Percentiles rank a stretch among this genome's conserved stretches.
Conservation (phyloP, 2,329 filamentous ascomycete genomes). For the Macrophomina phaseolina region DNA sequence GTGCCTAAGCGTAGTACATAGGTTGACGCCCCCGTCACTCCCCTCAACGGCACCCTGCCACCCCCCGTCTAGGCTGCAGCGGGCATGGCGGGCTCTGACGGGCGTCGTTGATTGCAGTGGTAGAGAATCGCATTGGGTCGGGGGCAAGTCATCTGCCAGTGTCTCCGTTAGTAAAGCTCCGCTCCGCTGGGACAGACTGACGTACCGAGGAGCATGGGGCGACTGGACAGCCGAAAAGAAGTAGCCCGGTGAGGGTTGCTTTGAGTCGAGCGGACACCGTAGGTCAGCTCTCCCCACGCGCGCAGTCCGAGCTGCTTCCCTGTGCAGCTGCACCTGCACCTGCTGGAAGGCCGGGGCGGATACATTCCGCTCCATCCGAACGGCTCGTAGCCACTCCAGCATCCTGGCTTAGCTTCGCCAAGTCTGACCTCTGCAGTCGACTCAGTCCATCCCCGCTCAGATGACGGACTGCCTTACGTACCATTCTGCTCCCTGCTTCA, state of each 20-base stretch:
- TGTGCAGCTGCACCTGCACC: conserved; percentile 8
- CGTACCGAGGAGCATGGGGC: not conserved
- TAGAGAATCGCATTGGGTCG: not conserved
- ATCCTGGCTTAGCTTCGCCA: conserved; percentile 18
- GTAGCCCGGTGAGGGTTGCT: not conserved
- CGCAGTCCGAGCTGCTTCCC: not conserved
- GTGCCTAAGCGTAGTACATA: not conserved
- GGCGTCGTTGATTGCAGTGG: not conserved
- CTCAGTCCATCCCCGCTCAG: conserved; percentile 6
- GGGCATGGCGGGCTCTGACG: too few species aligned
- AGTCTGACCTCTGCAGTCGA: not conserved
- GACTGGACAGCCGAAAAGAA: not conserved
- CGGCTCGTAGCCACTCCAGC: conserved; percentile 11
- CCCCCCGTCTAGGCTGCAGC: not conserved
- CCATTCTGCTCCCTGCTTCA: not conserved
- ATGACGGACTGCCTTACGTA: conserved; percentile 15
- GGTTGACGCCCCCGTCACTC: not conserved
- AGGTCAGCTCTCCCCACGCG: not conserved
- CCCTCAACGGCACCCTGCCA: not conserved
- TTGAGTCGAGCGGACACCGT: not conserved
- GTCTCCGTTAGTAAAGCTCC: conserved; percentile 2
- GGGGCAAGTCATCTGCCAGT: not conserved
- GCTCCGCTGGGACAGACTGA: not conserved
- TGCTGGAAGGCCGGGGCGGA: not conserved
- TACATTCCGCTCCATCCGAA: conserved; percentile 22